Conservation (phyloP, 2,329 filamentous ascomycete species). For the Lachnellula suecica region DNA sequence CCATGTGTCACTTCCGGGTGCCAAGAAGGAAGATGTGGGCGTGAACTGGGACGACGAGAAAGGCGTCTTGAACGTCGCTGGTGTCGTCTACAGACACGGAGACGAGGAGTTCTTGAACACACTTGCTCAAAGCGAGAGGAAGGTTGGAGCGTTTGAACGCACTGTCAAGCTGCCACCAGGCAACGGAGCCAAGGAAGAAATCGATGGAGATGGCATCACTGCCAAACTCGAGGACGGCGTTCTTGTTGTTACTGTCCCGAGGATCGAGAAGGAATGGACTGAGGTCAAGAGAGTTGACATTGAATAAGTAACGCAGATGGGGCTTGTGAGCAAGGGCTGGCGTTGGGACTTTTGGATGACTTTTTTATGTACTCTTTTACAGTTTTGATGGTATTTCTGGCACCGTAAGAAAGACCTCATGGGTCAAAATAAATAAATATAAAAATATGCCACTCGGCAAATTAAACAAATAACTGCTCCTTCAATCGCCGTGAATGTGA, state of each 20-base stretch:
- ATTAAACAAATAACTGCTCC: not conserved
- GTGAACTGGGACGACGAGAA: conserved; percentile 75
- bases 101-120: conserved; percentile 67
- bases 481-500: not conserved
- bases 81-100: conserved; percentile 70
- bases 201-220: conserved; percentile 67
- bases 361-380: not conserved
- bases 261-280: conserved; percentile 66
- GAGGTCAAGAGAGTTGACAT: conserved; percentile 61
- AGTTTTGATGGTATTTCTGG: not conserved
- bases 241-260: conserved; percentile 74
- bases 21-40: conserved; percentile 74
- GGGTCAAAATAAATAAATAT: conserved; percentile 4
- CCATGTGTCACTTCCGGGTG: conserved; percentile 73
- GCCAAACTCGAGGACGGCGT: conserved; percentile 80
- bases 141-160: conserved; percentile 73
- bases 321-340: not conserved
- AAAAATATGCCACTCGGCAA: conserved; percentile 10
- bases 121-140: conserved; percentile 62
- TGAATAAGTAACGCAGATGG: conserved; percentile 29
- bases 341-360: not conserved
- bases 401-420: not conserved
- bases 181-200: conserved; percentile 53
- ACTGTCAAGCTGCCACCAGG: conserved; percentile 60
- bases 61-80: conserved; percentile 63